Evolutionary conservation across 1,284 basidiomycete species (phyloP), one percentile per base, ranked within the genome.

Genomic region (Pseudozyma tsukubaensis): DNA sequence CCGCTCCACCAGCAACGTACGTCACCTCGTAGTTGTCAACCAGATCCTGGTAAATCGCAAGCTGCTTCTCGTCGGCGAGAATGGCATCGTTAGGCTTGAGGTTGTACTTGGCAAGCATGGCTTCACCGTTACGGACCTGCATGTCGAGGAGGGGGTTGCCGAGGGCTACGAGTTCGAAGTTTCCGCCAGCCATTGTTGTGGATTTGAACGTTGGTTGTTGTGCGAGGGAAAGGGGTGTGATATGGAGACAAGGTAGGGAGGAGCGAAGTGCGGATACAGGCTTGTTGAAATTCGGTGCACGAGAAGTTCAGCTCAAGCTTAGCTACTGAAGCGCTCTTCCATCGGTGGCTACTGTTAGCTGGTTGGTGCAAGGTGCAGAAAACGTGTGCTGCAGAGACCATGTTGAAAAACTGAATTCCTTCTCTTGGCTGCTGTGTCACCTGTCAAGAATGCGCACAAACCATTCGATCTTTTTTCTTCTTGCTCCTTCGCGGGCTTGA

Each of bases 1-100:
- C 91, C 42, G 95, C 96, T 83, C 97, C 97, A 65, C 97, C 97
- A 50, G 97, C 96, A 62, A 99, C 93, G 84, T 97, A 99, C 61
- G 90, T 91, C 61, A 94, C 89, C 63, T 92, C 84, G 86, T 92
- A 86, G 77, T 94, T 89, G 77, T 89, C 89, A 50, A 92, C 90
- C 68, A 98, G 87, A 83, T 98, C 93, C 36, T 93, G 91, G 86
- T 97, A 98, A 85, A 83, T 84, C 59, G 72, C 50, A 70, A 88
- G 87, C 81, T 98, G 96, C 87, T 94, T 92, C 63, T 91, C 91
- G 79, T 92, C 92, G 24, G 94, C 97, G 63, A 98, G 90, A 85
- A 98, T 95, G 59, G 97, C 96, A 85, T 99, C 94, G 88, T 99
- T 97, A 57, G 94, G 87, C 86, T 94, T 94, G 84, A 99, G 89